Evolutionary conservation across 495 filamentous ascomycete species (phyloP).

Genomic region (Xylaria scruposa): DNA sequence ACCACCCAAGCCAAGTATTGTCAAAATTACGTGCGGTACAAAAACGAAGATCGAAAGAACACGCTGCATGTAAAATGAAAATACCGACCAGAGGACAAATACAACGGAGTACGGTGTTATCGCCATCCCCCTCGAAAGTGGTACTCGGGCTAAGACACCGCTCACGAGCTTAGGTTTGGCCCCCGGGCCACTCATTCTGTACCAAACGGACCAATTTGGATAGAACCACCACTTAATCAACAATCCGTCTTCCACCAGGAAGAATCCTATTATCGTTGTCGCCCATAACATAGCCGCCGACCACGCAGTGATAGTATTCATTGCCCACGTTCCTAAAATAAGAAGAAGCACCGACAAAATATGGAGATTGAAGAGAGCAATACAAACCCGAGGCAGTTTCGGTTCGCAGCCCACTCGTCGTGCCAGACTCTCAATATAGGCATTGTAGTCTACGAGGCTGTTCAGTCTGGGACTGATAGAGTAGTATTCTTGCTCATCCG

Average conservation of each 20-base stretch:
- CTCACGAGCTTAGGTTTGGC: not conserved
- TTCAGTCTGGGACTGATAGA: not conserved
- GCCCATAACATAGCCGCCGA: not conserved
- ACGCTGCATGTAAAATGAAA: not conserved
- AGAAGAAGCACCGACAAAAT: not conserved
- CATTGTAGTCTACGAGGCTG: not conserved
- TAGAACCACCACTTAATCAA: constrained; percentile 28
- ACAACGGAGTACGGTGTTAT: not conserved
- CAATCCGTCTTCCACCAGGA: constrained; percentile 16
- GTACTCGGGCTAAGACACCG: not conserved
- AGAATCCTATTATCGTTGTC: constrained; percentile 1
- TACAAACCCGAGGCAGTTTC: not conserved
- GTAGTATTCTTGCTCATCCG: not conserved
- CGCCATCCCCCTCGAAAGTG: not conserved
- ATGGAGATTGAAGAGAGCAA: not conserved
- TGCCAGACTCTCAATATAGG: not conserved
- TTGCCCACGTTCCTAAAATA: not conserved
- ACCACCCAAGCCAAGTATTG: not conserved
- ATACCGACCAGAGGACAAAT: not conserved
- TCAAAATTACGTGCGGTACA: not conserved
- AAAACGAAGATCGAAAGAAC: not conserved
- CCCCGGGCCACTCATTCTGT: not conserved
- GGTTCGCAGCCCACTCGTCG: not conserved
- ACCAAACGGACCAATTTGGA: constrained; percentile 2
- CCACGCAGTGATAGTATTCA: not conserved